A percentile compares a stretch with the other conserved stretches of the same genome.
Evolutionary conservation across 768 basidiomycete species (phyloP).

Genomic region (Leccinum longicurvipes): DNA sequence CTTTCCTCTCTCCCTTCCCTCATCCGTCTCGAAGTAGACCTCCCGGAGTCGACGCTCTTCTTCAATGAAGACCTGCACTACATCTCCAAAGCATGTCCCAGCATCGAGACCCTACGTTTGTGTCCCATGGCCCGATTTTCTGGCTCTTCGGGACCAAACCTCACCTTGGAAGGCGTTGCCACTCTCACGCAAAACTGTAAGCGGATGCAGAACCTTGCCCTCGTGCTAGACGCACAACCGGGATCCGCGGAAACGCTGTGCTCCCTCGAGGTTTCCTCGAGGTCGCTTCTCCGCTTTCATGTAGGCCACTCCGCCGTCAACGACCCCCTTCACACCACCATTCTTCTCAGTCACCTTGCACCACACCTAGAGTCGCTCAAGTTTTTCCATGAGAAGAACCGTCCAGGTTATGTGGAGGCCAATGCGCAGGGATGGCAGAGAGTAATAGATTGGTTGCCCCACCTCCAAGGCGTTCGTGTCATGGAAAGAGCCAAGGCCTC

Average conservation of each 20-base stretch:
- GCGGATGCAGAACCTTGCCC: constrained; percentile 60
- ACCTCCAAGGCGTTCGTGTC: constrained; percentile 62
- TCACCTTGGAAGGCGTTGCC: constrained; percentile 63
- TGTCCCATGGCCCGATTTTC: constrained; percentile 70
- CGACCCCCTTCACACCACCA: constrained; percentile 66
- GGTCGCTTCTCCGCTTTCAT: constrained; percentile 66
- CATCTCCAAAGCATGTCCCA: constrained; percentile 61
- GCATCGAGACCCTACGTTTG: constrained; percentile 63
- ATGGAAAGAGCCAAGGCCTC: constrained; percentile 51
- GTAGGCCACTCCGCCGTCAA: constrained; percentile 72
- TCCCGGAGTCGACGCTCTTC: constrained; percentile 73
- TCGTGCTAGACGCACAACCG: constrained; percentile 58
- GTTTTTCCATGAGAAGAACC: constrained; percentile 77
- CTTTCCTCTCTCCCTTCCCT: constrained; percentile 53
- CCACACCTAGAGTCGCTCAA: constrained; percentile 66
- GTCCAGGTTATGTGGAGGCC: constrained; percentile 64
- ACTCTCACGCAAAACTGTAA: constrained; percentile 56
- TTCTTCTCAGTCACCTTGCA: constrained; percentile 75
- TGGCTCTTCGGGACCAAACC: constrained; percentile 45
- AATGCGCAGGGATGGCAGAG: constrained; percentile 69
- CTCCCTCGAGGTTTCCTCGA: constrained; percentile 51
- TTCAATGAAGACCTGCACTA: constrained; percentile 55
- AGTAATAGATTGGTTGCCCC: constrained; percentile 66
- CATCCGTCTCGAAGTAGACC: constrained; percentile 68
- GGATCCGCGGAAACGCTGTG: constrained; percentile 44